phyloP scores from a whole-genome alignment of 1,284 basidiomycete species.

The Apiotrichum akiyoshidainum region DNA sequence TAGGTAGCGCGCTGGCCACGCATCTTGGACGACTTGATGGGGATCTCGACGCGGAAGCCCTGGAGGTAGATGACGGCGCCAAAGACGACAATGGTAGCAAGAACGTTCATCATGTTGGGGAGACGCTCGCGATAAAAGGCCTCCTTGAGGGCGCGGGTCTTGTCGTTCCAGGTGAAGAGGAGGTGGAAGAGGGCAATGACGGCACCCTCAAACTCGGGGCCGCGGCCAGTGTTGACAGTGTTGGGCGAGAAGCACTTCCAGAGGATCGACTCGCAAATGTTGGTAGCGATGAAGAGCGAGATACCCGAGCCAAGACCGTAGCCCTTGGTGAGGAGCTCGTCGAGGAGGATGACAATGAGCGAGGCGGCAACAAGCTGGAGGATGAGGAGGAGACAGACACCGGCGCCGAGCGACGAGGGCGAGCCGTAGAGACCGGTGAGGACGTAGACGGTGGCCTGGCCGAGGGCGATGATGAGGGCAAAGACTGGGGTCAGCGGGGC shows the following conservation, averaged over 20 bases:
- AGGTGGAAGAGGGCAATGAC: conserved; percentile 96
- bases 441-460: conserved; percentile 96
- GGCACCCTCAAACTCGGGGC: conserved; percentile 97
- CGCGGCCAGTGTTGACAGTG: conserved; percentile 95
- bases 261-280: conserved; percentile 98
- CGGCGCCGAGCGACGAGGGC: conserved; percentile 88
- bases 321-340: conserved; percentile 97
- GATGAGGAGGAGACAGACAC: conserved; percentile 90
- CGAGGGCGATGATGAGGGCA: conserved; percentile 92
- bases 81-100: conserved; percentile 88
- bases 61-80: conserved; percentile 96
- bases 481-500: conserved; percentile 63
- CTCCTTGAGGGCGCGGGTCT: conserved; percentile 92
- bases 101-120: conserved; percentile 96
- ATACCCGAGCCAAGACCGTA: conserved; percentile 98
- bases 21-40: conserved; percentile 95
- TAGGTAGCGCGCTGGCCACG: conserved; percentile 91
- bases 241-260: conserved; percentile 99
- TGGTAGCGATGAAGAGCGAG: conserved; percentile 98
- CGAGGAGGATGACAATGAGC: conserved; percentile 95
- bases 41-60: conserved; percentile 98
- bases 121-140: conserved; percentile 97
- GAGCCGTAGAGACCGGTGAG: conserved; percentile 95
- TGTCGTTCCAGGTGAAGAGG: conserved; percentile 98
- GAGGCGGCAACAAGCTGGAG: conserved; percentile 91